Evolutionary conservation across 2,329 filamentous ascomycete genomes (phyloP).

Genomic region (Chrysosporium queenslandicum): DNA sequence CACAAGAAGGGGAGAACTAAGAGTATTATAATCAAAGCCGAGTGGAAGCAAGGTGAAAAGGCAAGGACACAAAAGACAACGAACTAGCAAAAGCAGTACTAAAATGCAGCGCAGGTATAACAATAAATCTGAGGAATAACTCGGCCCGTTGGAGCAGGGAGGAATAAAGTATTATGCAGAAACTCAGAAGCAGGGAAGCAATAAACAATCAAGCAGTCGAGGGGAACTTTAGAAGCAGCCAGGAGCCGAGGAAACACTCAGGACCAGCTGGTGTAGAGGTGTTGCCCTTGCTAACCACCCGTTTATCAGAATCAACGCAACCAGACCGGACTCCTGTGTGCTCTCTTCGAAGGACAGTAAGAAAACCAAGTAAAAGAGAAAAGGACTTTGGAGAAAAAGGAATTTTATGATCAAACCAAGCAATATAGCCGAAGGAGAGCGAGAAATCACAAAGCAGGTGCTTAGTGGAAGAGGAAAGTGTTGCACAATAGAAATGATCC

Average conservation of each 20-base stretch:
- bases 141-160: constrained; percentile 16
- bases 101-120: constrained; percentile 27
- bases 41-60: neutral
- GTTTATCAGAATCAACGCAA: constrained; percentile 28
- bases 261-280: constrained; percentile 40
- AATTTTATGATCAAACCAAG: constrained; percentile 14
- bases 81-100: constrained; percentile 25
- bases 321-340: constrained; percentile 38
- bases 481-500: neutral
- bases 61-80: neutral
- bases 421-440: constrained; percentile 25
- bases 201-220: constrained; percentile 3
- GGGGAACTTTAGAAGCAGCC: constrained; percentile 15
- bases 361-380: constrained; percentile 2
- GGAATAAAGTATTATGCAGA: neutral
- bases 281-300: constrained; percentile 28
- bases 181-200: neutral
- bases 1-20: neutral
- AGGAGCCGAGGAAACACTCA: constrained; percentile 31
- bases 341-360: constrained; percentile 22
- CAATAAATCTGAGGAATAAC: constrained; percentile 10
- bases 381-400: constrained; percentile 18
- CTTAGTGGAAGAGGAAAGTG: constrained; percentile 21
- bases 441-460: constrained; percentile 25
- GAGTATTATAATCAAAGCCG: constrained; percentile 3